Percentiles rank a stretch among this genome's conserved stretches.
Conservation (phyloP, 371 early-diverging fungal genomes). For the Thermomucor indicae-seudaticae region DNA sequence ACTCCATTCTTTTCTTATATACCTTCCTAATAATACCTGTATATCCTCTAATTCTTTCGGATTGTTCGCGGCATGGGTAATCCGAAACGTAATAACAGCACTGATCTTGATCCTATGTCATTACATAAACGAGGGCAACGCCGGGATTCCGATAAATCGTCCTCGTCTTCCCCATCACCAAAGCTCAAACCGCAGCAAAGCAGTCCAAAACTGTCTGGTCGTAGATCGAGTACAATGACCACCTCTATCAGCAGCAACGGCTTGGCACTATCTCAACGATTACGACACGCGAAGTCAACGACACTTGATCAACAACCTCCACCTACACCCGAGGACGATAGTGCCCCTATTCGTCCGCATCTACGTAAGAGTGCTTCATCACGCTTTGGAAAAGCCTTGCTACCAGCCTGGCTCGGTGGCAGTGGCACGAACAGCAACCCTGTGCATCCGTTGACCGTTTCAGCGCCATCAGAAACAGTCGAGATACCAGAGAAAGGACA, state of each 20-base stretch:
- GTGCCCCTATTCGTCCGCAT: no score
- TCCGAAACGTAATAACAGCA: no score
- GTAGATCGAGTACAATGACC: neutral
- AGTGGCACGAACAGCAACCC: neutral
- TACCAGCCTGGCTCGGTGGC: constrained; percentile 41
- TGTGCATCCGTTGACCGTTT: constrained; percentile 1
- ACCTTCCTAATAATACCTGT: no score
- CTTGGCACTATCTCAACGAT: neutral
- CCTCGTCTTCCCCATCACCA: neutral
- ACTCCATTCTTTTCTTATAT: neutral
- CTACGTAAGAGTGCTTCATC: constrained; percentile 28
- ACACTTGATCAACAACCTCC: neutral
- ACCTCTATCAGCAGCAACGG: neutral
- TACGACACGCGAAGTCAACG: constrained; percentile 3
- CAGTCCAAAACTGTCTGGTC: neutral
- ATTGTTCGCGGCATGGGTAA: no score
- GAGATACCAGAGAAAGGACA: neutral
- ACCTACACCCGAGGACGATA: no score
- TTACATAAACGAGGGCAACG: no score
- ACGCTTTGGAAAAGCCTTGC: constrained; percentile 34
- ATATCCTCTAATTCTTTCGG: no score
- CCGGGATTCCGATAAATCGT: no score
- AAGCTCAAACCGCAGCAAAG: neutral
- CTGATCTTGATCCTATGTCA: no score
- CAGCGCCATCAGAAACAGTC: neutral